Percentiles rank a stretch among this genome's conserved stretches.
Conservation (phyloP, 495 filamentous ascomycete genomes). For the Penicillium verhagenii region DNA sequence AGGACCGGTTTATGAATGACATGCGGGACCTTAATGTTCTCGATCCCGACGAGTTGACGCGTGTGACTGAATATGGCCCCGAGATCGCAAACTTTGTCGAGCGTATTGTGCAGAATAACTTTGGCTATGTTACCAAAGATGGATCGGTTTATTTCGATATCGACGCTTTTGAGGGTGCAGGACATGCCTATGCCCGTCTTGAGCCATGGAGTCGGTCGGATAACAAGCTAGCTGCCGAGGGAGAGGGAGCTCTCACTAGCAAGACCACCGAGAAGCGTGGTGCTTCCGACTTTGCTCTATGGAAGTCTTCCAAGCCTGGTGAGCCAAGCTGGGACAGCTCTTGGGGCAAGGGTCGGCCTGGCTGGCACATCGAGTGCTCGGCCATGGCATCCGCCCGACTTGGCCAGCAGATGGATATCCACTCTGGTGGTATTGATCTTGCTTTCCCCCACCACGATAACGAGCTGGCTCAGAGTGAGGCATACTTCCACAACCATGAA, state of each 20-base stretch:
- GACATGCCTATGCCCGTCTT: constrained; percentile 80
- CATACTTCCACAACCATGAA: constrained; percentile 62
- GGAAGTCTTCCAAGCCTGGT: constrained; percentile 90
- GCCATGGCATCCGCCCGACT: constrained; percentile 90
- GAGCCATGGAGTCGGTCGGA: constrained; percentile 86
- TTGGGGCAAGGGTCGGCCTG: constrained; percentile 87
- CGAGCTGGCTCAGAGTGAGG: constrained; percentile 91
- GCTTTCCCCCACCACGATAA: constrained; percentile 97
- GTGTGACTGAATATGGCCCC: constrained; percentile 85
- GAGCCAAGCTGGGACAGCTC: constrained; percentile 86
- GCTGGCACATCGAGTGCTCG: constrained; percentile 98
- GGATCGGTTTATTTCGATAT: constrained; percentile 97
- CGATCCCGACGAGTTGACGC: constrained; percentile 74
- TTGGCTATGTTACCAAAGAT: constrained; percentile 75
- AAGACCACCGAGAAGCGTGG: constrained; percentile 65
- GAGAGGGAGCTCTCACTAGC: constrained; percentile 80
- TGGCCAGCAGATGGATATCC: constrained; percentile 82
- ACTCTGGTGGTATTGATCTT: constrained; percentile 90
- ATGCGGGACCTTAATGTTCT: constrained; percentile 85
- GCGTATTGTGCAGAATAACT: constrained; percentile 77
- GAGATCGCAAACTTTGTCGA: constrained; percentile 80
- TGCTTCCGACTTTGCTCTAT: constrained; percentile 84
- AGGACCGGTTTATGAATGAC: constrained; percentile 79
- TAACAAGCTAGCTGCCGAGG: constrained; percentile 78
- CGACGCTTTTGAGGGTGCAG: constrained; percentile 75